Evolutionary conservation across 768 basidiomycete genomes (phyloP).

Genomic region (Plicaturopsis crispa): DNA sequence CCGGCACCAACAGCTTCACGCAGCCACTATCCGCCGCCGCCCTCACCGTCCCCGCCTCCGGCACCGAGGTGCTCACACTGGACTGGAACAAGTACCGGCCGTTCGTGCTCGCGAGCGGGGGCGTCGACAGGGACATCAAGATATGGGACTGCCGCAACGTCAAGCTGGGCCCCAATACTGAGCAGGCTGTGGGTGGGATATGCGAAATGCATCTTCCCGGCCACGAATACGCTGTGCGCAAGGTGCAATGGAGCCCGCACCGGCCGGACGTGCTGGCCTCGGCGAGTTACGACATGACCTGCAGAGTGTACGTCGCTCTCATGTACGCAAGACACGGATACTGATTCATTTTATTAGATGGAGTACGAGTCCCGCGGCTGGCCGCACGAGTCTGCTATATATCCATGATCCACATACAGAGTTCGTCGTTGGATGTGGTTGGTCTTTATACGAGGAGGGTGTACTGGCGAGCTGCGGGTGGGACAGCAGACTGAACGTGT

Average conservation of each 20-base stretch:
- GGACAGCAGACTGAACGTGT: slow-evolving; percentile 82
- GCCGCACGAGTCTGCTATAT: slow-evolving; percentile 45
- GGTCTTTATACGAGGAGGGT: slow-evolving; percentile 90
- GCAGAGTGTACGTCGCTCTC: slow-evolving; percentile 60
- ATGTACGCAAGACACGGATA: neutral
- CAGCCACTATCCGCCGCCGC: slow-evolving; percentile 62
- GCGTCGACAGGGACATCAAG: slow-evolving; percentile 69
- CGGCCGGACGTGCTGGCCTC: slow-evolving; percentile 60
- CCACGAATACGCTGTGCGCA: slow-evolving; percentile 87
- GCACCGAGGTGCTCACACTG: slow-evolving; percentile 69
- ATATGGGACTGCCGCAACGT: slow-evolving; percentile 90
- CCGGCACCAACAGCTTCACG: slow-evolving; percentile 50
- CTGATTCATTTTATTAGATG: slow-evolving; percentile 40
- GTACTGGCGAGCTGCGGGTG: slow-evolving; percentile 86
- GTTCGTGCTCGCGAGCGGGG: slow-evolving; percentile 66
- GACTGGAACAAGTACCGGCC: slow-evolving; percentile 95
- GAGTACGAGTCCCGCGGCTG: slow-evolving; percentile 52
- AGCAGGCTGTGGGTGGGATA: slow-evolving; percentile 56
- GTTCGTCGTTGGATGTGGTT: slow-evolving; percentile 86
- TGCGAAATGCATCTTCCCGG: slow-evolving; percentile 68
- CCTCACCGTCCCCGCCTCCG: slow-evolving; percentile 72
- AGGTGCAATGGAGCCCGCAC: slow-evolving; percentile 87
- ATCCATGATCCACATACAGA: slow-evolving; percentile 90
- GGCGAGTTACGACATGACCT: slow-evolving; percentile 93
- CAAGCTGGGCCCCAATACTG: slow-evolving; percentile 38